Evolutionary conservation across 73 alveolate genomes (phyloP).

Genomic region (Paramecium tetraurelia): DNA sequence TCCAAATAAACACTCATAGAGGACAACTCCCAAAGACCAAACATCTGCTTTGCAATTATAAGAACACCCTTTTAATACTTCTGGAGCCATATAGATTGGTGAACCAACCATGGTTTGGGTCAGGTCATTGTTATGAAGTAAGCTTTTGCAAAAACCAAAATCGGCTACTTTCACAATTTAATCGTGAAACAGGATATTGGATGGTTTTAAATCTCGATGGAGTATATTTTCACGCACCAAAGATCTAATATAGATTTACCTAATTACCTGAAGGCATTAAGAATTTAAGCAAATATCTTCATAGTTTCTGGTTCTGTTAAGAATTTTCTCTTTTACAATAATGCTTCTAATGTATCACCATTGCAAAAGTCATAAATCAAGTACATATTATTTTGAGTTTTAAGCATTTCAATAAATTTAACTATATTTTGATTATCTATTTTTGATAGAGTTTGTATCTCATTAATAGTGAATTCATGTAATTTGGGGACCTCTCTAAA

Average conservation of each 20-base stretch:
- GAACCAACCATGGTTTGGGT: slow-evolving; percentile 66
- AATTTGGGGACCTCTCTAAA: slow-evolving; percentile 62
- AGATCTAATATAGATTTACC: neutral
- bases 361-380: slow-evolving; percentile 57
- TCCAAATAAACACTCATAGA: slow-evolving; percentile 65
- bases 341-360: slow-evolving; percentile 58
- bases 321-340: slow-evolving; percentile 40
- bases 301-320: slow-evolving; percentile 58
- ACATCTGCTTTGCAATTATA: slow-evolving; percentile 63
- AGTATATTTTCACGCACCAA: slow-evolving; percentile 49
- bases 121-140: slow-evolving; percentile 29
- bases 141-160: slow-evolving; percentile 59
- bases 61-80: slow-evolving; percentile 58
- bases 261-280: slow-evolving; percentile 52
- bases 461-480: slow-evolving; percentile 63
- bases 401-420: slow-evolving; percentile 59
- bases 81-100: slow-evolving; percentile 70
- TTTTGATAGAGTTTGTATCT: slow-evolving; percentile 51
- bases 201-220: slow-evolving; percentile 62
- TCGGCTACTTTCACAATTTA: slow-evolving; percentile 49
- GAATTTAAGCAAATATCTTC: slow-evolving; percentile 38
- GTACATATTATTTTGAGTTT: slow-evolving; percentile 51
- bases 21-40: slow-evolving; percentile 65
- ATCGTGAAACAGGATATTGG: slow-evolving; percentile 52
- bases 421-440: slow-evolving; percentile 56